phyloP scores from a whole-genome alignment of 164 flowering plant genomes.

The Stephania cephalantha region DNA sequence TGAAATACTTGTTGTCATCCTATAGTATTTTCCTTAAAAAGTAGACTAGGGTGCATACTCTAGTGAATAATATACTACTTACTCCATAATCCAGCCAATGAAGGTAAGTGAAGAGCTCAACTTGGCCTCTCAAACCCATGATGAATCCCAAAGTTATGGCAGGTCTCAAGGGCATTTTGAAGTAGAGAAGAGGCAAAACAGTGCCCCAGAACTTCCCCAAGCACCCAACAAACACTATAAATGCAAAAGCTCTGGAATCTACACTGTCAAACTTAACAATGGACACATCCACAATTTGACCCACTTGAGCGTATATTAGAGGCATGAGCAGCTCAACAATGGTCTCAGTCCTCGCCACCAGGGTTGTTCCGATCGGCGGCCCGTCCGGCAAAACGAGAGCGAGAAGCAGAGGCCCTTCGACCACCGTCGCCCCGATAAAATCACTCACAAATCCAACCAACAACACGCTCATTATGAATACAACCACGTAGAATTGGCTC shows the following conservation, averaged over 20 bases:
- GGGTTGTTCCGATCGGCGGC: constrained; percentile 60
- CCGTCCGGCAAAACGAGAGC: constrained; percentile 70
- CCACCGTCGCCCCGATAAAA: constrained; percentile 40
- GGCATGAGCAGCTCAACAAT: constrained; percentile 49
- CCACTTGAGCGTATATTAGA: constrained; percentile 33
- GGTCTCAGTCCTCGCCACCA: constrained; percentile 48
- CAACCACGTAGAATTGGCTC: constrained; percentile 29
- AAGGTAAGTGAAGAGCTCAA: constrained; percentile 35
- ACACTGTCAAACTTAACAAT: constrained; percentile 21
- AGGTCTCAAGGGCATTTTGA: constrained; percentile 39
- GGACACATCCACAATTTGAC: constrained; percentile 34
- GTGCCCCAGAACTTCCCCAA: constrained; percentile 28
- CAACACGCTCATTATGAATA: constrained; percentile 31
- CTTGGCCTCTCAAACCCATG: constrained; percentile 48
- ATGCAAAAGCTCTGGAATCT: constrained; percentile 20
- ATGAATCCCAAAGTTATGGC: constrained; percentile 40
- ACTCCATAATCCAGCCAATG: neutral
- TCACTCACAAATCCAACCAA: constrained; percentile 37
- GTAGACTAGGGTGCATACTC: too few relatives aligned
- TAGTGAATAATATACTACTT: too few relatives aligned
- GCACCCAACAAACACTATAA: constrained; percentile 22
- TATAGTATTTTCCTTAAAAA: too few relatives aligned
- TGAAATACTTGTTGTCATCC: too few relatives aligned
- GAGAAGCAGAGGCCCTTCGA: constrained; percentile 45
- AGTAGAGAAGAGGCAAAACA: constrained; percentile 22